These are phyloP conservation scores for Aureobasidium sp. DNA, from an alignment of 2,329 filamentous ascomycete species.

Conservation along the genomic window DNA sequence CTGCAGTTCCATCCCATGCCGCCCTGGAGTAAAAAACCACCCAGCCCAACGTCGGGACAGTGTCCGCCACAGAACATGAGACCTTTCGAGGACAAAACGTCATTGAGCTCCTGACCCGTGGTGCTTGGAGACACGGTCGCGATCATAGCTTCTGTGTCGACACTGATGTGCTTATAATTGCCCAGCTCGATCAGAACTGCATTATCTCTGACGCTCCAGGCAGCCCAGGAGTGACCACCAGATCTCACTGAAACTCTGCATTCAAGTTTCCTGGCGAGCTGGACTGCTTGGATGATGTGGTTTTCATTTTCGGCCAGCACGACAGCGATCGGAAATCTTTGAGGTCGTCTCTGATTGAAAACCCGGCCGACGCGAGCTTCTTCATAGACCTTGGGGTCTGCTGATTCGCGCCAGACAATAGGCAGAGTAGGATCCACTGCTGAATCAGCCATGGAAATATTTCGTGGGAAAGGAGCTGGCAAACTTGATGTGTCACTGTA, in stretches of 20 bases:
- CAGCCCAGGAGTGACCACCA: conserved; percentile 45
- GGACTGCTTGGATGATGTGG: conserved; percentile 31
- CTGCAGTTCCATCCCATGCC: conserved; percentile 54
- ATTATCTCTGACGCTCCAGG: conserved; percentile 43
- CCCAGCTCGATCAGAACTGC: conserved; percentile 39
- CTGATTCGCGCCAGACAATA: conserved; percentile 19
- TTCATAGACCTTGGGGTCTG: conserved; percentile 27
- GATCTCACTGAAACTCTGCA: conserved; percentile 41
- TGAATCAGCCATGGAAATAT: no score
- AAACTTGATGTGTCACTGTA: not conserved
- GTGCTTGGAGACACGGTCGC: conserved; percentile 41
- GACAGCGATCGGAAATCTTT: conserved; percentile 36
- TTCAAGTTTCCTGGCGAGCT: conserved; percentile 30
- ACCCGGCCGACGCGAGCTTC: conserved; percentile 35
- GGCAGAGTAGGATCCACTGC: conserved; percentile 11
- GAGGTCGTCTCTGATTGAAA: conserved; percentile 39
- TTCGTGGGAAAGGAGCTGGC: no score
- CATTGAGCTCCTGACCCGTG: conserved; percentile 41
- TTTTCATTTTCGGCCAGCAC: conserved; percentile 32
- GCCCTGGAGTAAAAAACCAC: conserved; percentile 50
- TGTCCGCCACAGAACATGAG: conserved; percentile 49
- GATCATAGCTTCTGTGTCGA: conserved; percentile 34
- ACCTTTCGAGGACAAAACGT: conserved; percentile 31
- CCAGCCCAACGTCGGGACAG: conserved; percentile 51
- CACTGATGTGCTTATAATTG: conserved; percentile 33